Percentiles rank a stretch among this genome's conserved stretches.
phyloP scores from a whole-genome alignment of 768 basidiomycete genomes.

The Auricularia cornea region DNA sequence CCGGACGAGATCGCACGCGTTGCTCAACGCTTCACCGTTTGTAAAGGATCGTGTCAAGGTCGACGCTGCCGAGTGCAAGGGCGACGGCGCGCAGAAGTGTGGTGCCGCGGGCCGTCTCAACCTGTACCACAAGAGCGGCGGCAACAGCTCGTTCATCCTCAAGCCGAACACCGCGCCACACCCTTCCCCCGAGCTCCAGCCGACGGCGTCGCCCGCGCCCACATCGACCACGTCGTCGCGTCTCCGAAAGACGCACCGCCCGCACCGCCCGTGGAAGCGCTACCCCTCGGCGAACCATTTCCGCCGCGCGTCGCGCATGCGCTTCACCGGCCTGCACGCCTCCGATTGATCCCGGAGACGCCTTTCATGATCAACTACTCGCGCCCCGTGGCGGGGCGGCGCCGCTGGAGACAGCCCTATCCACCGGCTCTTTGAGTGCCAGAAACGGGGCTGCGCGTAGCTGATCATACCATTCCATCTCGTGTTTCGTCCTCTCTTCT shows the following conservation, averaged over 20 bases:
- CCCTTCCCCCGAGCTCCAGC: too few relatives aligned
- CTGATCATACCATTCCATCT: too few relatives aligned
- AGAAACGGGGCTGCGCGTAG: too few relatives aligned
- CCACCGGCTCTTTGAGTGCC: too few relatives aligned
- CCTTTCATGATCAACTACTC: background rate
- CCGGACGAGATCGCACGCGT: too few relatives aligned
- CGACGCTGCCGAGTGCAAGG: too few relatives aligned
- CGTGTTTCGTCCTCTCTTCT: too few relatives aligned
- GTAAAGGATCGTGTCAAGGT: too few relatives aligned
- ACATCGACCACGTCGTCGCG: background rate
- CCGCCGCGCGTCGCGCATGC: background rate
- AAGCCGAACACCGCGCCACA: background rate
- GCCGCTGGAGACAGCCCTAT: too few relatives aligned
- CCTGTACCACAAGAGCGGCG: background rate
- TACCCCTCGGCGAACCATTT: background rate
- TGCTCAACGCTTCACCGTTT: too few relatives aligned
- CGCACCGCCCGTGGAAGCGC: background rate
- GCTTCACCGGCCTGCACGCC: too few relatives aligned
- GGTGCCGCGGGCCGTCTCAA: slow-evolving; percentile 1
- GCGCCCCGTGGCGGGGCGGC: background rate
- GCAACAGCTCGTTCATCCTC: too few relatives aligned
- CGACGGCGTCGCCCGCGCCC: background rate
- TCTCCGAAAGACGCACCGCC: background rate
- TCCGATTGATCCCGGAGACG: background rate
- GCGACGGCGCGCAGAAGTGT: slow-evolving; percentile 1